These are phyloP conservation scores for Fusarium sp. DNA, from an alignment of 2,329 filamentous ascomycete genomes.

Conservation along the genomic window DNA sequence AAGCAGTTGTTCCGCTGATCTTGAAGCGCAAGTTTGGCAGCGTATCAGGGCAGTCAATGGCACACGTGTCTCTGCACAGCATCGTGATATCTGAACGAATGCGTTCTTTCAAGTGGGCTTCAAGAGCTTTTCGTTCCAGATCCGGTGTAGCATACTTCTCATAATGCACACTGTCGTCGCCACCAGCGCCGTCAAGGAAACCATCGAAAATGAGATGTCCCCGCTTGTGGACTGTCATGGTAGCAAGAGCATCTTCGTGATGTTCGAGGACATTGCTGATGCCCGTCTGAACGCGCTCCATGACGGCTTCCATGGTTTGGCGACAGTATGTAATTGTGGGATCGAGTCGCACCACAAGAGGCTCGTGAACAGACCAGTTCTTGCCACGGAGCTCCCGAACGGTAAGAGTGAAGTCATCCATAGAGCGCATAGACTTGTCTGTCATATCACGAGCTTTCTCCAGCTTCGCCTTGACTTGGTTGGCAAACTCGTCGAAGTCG, in stretches of 20 bases:
- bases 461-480: constrained; percentile 56
- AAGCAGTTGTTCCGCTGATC: constrained; percentile 36
- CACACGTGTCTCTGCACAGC: constrained; percentile 66
- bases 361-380: constrained; percentile 62
- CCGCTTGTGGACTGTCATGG: constrained; percentile 64
- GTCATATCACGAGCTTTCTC: constrained; percentile 55
- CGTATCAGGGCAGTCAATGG: constrained; percentile 53
- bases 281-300: constrained; percentile 66
- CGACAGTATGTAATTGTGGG: constrained; percentile 59
- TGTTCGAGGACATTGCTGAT: constrained; percentile 63
- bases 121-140: constrained; percentile 55
- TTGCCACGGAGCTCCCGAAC: constrained; percentile 62
- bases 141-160: constrained; percentile 53
- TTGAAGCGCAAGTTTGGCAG: constrained; percentile 49
- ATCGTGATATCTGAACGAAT: constrained; percentile 63
- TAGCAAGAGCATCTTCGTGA: constrained; percentile 60
- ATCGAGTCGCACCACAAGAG: constrained; percentile 60
- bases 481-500: constrained; percentile 62
- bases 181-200: constrained; percentile 51
- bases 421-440: constrained; percentile 57
- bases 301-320: constrained; percentile 61
- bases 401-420: constrained; percentile 64
- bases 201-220: constrained; percentile 62
- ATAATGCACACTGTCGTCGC: constrained; percentile 49
- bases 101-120: constrained; percentile 59